Evolutionary conservation across 495 filamentous ascomycete genomes (phyloP).

Genomic region (Lichenothelia convexa): DNA sequence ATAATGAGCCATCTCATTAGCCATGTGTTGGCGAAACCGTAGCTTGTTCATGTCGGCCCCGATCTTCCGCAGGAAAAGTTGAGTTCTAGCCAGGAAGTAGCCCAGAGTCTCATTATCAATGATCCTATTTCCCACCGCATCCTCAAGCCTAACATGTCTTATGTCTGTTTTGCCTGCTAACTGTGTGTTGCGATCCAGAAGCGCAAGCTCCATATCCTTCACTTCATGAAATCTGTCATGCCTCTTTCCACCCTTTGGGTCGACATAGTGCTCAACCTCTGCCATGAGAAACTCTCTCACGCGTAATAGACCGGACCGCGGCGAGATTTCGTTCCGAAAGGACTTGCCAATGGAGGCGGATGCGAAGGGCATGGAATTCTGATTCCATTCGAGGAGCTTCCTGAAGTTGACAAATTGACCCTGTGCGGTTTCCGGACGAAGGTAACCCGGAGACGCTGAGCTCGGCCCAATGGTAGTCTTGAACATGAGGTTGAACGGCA

Average conservation of each 20-base stretch:
- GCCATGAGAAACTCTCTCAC: constrained; percentile 62
- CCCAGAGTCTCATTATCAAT: constrained; percentile 80
- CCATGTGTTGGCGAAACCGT: constrained; percentile 74
- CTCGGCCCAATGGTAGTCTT: constrained; percentile 51
- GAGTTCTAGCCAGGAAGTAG: constrained; percentile 68
- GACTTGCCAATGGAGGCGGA: constrained; percentile 62
- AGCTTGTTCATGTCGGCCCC: constrained; percentile 54
- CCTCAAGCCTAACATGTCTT: constrained; percentile 41
- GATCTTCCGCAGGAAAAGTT: constrained; percentile 50
- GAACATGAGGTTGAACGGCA: constrained; percentile 62
- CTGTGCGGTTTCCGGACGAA: constrained; percentile 52
- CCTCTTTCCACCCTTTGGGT: constrained; percentile 53
- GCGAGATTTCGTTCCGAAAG: constrained; percentile 58
- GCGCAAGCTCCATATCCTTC: constrained; percentile 42
- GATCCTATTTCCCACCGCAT: constrained; percentile 47
- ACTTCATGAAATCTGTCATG: constrained; percentile 52
- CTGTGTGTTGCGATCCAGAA: constrained; percentile 57
- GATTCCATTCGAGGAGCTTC: constrained; percentile 61
- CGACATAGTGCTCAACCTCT: constrained; percentile 68
- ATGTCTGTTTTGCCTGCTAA: constrained; percentile 47
- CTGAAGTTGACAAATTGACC: constrained; percentile 60
- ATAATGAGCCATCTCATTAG: constrained; percentile 71
- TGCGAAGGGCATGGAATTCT: constrained; percentile 55
- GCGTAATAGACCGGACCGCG: constrained; percentile 44
- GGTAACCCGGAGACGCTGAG: constrained; percentile 41